Conservation (phyloP, 2,329 filamentous ascomycete species). For the Cladophialophora exuberans region DNA sequence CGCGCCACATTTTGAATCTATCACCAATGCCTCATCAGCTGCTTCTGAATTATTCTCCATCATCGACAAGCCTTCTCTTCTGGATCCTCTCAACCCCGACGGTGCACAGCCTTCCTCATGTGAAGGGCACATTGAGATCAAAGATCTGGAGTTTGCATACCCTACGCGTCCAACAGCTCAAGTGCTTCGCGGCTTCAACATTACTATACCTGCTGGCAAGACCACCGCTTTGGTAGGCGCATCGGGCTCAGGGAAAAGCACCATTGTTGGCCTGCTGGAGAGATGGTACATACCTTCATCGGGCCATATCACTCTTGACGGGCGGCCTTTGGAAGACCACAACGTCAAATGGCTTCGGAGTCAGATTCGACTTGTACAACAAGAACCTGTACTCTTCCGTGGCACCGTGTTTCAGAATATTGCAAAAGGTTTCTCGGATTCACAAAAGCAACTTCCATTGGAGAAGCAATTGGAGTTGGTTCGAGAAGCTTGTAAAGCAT, state of each 20-base stretch:
- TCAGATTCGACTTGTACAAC: constrained; percentile 66
- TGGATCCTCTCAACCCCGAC: constrained; percentile 72
- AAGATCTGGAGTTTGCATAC: constrained; percentile 71
- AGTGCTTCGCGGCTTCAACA: constrained; percentile 40
- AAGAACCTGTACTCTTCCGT: constrained; percentile 70
- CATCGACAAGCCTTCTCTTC: constrained; percentile 82
- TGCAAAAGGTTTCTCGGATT: constrained; percentile 55
- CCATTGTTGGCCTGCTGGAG: constrained; percentile 47
- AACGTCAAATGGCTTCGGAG: constrained; percentile 64
- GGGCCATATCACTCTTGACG: constrained; percentile 59
- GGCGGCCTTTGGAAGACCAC: constrained; percentile 57
- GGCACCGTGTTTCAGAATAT: constrained; percentile 67
- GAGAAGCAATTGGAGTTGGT: constrained; percentile 40
- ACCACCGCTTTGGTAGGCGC: constrained; percentile 49
- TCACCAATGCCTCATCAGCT: constrained; percentile 48
- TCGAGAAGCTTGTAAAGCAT: constrained; percentile 65
- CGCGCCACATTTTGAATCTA: constrained; percentile 45
- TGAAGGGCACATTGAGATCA: constrained; percentile 60
- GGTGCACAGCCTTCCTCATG: constrained; percentile 61
- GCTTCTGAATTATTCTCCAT: constrained; percentile 71
- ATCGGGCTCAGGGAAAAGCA: constrained; percentile 51
- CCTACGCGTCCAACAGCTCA: constrained; percentile 51
- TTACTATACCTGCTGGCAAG: constrained; percentile 41
- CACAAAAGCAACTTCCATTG: constrained; percentile 38
- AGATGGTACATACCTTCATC: constrained; percentile 44